Base-by-base conservation (phyloP, 1,139 yeast genomes). In the Pneumocystis carinii region DNA sequence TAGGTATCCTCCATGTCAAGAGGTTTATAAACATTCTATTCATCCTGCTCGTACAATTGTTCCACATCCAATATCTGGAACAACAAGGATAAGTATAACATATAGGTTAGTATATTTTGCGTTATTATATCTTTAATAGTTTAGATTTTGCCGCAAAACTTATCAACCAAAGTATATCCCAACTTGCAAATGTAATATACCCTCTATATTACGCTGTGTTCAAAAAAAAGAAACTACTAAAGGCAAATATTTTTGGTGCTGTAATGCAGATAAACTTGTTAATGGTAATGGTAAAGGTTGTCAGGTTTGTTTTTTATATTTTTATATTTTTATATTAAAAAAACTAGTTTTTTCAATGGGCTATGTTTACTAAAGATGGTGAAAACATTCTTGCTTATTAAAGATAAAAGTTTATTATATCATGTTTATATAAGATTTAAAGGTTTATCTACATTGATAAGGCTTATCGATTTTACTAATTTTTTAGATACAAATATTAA, bases 1-100 rank as follows among this genome's bases (percentile, higher is more conserved):
- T 48, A 48, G 55, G 55, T 83, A 83, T 67, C 86, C 88, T 0
- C 88, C 88, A 0, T 83, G 87, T 66, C 94, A 86, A 70, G 94
- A 86, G 67, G 80, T 80, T 61, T 86, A 74, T 71, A 85, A 83
- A 68, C 90, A 86, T 69, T 74, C 81, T 65, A 76, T 83, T 32
- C 72, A 71, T 71, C 71, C 70, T 69, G 71, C 73, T 17, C 71
- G 66, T 69, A 62, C 68, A 7, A 65, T 75, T 4, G 72, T 70
- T 8, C 72, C 73, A 0, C 84, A 85, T 69, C 79, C 81, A 0
- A 71, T 78, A 0, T 72, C 83, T 0, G 85, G 84, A 0, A 68
- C 75, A 2, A 67, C 77, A 2, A 74, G 94, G 61, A 78, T 84
- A 68, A 86, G 83, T 68, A 71, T 86, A 59, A 86, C 94, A 0